Base-by-base conservation (phyloP, 129 eudicot genomes). In the Kitagawia praeruptora region DNA sequence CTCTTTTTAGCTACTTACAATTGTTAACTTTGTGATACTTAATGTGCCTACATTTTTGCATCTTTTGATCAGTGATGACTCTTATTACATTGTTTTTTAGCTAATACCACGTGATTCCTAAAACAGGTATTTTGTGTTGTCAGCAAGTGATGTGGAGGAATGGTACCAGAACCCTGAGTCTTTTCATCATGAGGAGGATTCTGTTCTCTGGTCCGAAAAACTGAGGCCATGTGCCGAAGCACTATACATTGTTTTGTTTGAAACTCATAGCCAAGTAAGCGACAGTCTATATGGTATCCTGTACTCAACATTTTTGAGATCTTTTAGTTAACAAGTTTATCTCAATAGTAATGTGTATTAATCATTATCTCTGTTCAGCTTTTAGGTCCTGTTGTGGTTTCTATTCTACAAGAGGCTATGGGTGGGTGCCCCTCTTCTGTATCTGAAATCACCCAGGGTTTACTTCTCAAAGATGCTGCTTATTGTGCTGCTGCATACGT, bases 181-280 rank as follows among this genome's bases (percentile, higher is more conserved):
- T 34, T 96, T 96, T 82, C 95, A 96, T 81, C 97, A 96, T 63
- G 99, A 96, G 84, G 97, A 96, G 83, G 99, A 92, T 84, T 91
- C 97, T 70, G 92, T 96, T 87, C 89, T 86, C 82, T 96, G 99
- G 99, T 92, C 98, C n/a, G 99, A 96, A 83, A 96, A 90, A 84
- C 85, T 92, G 51, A 91, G 99, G 88, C 98, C 99, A 40, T 96
- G 99, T 84, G 99, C 99, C 78, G 99, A 92, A 92, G 99, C 99
- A 61, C 85, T 96, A 61, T 96, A 92, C 85, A 96, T 92, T 31
- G 97, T 96, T 83, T 80, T 96, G 78, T 96, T 96, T 87, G 95
- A 96, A 74, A 86, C 92, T 87, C 84, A 96, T 84, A 90, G 97
- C 88, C 96, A 96, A 82, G 98, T 96, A 85, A 63, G 97, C 81